Evolutionary conservation across 2,329 filamentous ascomycete genomes (phyloP).

Genomic region (Penicillium paneum): DNA sequence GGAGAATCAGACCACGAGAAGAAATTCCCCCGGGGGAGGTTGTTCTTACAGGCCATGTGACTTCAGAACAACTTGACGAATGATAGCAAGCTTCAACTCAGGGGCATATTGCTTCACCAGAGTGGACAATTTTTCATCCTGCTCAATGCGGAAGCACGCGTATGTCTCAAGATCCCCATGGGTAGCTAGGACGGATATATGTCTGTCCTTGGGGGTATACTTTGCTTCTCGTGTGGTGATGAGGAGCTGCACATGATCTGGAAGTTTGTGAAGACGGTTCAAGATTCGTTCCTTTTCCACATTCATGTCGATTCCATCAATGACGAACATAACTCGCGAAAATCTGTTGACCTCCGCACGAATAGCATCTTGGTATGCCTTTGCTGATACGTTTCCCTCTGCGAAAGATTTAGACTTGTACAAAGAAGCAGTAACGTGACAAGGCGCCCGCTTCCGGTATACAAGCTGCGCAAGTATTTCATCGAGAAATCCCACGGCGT

Average conservation of each 20-base stretch:
- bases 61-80: conserved; percentile 22
- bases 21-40: not conserved
- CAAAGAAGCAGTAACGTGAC: conserved; percentile 22
- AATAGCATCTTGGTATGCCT: conserved; percentile 33
- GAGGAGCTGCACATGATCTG: conserved; percentile 31
- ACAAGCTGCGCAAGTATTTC: conserved; percentile 33
- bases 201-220: not conserved
- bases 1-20: not conserved
- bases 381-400: conserved; percentile 24
- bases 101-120: not conserved
- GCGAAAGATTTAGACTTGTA: conserved; percentile 25
- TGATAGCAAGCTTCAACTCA: conserved; percentile 11
- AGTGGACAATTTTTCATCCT: not conserved
- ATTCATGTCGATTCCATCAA: conserved; percentile 31
- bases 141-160: not conserved
- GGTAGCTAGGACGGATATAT: not conserved
- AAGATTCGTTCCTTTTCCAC: conserved; percentile 32
- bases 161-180: conserved; percentile 5
- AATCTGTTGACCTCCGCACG: conserved; percentile 32
- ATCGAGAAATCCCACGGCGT: conserved; percentile 21
- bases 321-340: conserved; percentile 28
- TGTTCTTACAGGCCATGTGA: conserved; percentile 28
- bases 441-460: conserved; percentile 26
- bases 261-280: conserved; percentile 31
- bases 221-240: conserved; percentile 28